Percentiles rank a stretch among this genome's conserved stretches.
Evolutionary conservation across 768 basidiomycete genomes (phyloP).

Genomic region (Grammothele lineata): DNA sequence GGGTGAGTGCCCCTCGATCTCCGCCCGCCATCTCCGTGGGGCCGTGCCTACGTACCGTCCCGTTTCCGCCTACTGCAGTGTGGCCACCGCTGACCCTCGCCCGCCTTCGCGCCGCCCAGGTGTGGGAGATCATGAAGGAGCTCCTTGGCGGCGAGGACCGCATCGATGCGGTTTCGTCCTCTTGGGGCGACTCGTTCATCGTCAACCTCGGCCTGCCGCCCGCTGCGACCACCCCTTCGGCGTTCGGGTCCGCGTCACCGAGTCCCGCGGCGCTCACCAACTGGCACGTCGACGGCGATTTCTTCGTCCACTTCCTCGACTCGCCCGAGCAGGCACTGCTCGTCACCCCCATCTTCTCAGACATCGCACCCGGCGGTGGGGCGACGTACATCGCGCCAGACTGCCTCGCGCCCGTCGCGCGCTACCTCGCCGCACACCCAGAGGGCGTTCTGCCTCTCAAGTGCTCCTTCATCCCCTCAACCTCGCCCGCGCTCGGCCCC

Average conservation of each 20-base stretch:
- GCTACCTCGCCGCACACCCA: slow-evolving; percentile 47
- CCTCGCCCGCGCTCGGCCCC: slow-evolving; percentile 30
- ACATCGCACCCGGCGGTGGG: slow-evolving; percentile 51
- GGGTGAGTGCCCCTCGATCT: slow-evolving; percentile 30
- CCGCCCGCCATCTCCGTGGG: not conserved
- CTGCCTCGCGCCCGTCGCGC: slow-evolving; percentile 45
- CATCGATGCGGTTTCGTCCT: slow-evolving; percentile 42
- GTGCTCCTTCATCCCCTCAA: slow-evolving; percentile 45
- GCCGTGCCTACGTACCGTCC: not conserved
- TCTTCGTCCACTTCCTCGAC: slow-evolving; percentile 60
- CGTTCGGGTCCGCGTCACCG: slow-evolving; percentile 25
- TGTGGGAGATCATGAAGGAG: slow-evolving; percentile 59
- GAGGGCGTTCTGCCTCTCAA: slow-evolving; percentile 46
- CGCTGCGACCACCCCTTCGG: slow-evolving; percentile 28
- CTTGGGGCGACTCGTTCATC: slow-evolving; percentile 60
- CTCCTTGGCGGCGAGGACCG: slow-evolving; percentile 57
- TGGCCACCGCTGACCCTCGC: not conserved
- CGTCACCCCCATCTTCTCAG: slow-evolving; percentile 57
- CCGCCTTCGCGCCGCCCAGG: slow-evolving; percentile 30
- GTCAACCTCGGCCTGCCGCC: slow-evolving; percentile 54
- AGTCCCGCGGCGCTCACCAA: slow-evolving; percentile 38
- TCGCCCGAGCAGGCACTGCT: slow-evolving; percentile 63
- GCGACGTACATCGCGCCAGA: slow-evolving; percentile 60
- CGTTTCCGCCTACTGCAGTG: not conserved
- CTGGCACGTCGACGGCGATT: slow-evolving; percentile 64